A percentile compares a stretch with the other conserved stretches of the same genome.
Conservation (phyloP, 1,139 yeast species). For the Candida gigantensis region DNA sequence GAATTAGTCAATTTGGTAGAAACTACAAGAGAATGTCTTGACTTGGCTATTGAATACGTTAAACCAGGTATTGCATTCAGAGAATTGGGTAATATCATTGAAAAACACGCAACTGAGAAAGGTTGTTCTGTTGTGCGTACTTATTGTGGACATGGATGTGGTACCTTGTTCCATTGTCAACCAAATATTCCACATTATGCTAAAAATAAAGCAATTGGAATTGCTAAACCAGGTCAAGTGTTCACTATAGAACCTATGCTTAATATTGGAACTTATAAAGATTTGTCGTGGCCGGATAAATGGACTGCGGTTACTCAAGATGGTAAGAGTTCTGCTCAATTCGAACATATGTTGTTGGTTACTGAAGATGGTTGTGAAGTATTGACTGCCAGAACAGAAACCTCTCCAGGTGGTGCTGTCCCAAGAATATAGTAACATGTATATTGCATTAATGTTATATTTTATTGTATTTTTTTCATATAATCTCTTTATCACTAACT, state of each 20-base stretch:
- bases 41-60: conserved; percentile 76
- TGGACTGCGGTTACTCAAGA: conserved; percentile 95
- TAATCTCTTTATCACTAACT: conserved; percentile 22
- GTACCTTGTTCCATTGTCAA: conserved; percentile 82
- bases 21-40: conserved; percentile 88
- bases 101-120: conserved; percentile 78
- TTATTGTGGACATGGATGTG: conserved; percentile 94
- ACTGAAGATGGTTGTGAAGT: conserved; percentile 95
- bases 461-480: conserved; percentile 8
- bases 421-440: conserved; percentile 42
- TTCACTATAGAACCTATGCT: conserved; percentile 99
- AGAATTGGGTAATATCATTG: conserved; percentile 84
- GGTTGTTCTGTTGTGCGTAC: conserved; percentile 85
- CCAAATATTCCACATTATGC: conserved; percentile 96
- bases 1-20: conserved; percentile 88
- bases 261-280: conserved; percentile 81
- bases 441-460: too few species aligned
- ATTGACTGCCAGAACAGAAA: conserved; percentile 74
- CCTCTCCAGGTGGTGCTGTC: conserved; percentile 87
- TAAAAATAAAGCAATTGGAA: conserved; percentile 88
- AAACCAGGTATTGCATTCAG: conserved; percentile 94
- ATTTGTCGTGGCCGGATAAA: conserved; percentile 93
- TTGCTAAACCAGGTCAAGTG: conserved; percentile 94
- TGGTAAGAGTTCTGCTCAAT: conserved; percentile 89
- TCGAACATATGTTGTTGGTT: conserved; percentile 88